phyloP scores from a whole-genome alignment of 768 basidiomycete genomes.

The Gloeophyllum trabeum region DNA sequence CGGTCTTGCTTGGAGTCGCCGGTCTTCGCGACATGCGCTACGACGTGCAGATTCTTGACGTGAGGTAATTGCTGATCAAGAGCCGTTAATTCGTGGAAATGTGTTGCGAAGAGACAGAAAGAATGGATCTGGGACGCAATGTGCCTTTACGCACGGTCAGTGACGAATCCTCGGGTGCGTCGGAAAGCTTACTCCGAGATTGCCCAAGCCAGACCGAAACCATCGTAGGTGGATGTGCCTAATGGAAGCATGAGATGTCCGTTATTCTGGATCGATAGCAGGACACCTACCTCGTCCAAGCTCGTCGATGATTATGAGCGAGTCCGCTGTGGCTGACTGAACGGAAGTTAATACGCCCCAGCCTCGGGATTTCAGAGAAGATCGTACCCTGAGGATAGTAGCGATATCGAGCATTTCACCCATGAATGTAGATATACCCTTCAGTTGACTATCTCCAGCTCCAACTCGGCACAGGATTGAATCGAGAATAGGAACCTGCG shows the following conservation, averaged over 20 bases:
- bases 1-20: constrained; percentile 33
- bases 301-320: constrained; percentile 95
- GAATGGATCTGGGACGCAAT: constrained; percentile 89
- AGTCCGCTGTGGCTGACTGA: constrained; percentile 86
- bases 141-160: constrained; percentile 37
- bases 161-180: not conserved
- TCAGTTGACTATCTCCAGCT: constrained; percentile 94
- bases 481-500: constrained; percentile 86
- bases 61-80: constrained; percentile 78
- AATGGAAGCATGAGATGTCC: constrained; percentile 2
- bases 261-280: not conserved
- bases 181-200: constrained; percentile 74
- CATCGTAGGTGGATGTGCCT: constrained; percentile 96
- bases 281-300: constrained; percentile 63
- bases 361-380: not conserved
- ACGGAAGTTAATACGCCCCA: not conserved
- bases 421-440: constrained; percentile 99
- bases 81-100: constrained; percentile 94
- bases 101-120: constrained; percentile 94
- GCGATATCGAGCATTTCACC: constrained; percentile 99
- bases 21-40: constrained; percentile 71
- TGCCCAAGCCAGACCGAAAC: constrained; percentile 96
- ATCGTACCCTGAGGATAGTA: constrained; percentile 75
- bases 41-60: constrained; percentile 92
- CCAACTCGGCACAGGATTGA: constrained; percentile 93